A percentile compares a stretch with the other conserved stretches of the same genome.
These are phyloP conservation scores for Aspergillus pseudonomiae DNA, from an alignment of 2,329 filamentous ascomycete species.

Conservation along the genomic window DNA sequence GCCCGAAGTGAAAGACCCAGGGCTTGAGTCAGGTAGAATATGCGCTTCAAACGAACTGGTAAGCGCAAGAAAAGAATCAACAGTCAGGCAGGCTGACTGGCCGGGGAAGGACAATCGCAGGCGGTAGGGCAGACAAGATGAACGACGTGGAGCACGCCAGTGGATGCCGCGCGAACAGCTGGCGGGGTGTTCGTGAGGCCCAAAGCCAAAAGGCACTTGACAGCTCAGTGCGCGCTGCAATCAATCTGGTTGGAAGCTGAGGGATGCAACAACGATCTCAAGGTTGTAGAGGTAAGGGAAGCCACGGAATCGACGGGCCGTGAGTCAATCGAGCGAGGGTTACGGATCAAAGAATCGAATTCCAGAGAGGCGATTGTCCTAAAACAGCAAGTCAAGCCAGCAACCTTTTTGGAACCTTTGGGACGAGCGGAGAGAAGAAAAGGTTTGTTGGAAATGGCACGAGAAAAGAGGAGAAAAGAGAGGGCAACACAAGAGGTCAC, in stretches of 20 bases:
- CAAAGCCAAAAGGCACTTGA: constrained; percentile 16
- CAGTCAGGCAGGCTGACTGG: constrained; percentile 5
- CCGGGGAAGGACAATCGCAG: constrained; percentile 12
- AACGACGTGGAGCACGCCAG: constrained; percentile 28
- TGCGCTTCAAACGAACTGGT: constrained; percentile 14
- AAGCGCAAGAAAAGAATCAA: constrained; percentile 10
- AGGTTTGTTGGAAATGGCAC: background rate
- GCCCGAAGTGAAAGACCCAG: background rate
- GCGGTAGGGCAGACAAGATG: constrained; percentile 24
- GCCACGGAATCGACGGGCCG: background rate
- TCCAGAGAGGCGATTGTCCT: background rate
- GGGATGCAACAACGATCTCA: constrained; percentile 23
- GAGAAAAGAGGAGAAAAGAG: constrained; percentile 10
- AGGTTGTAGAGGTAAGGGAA: constrained; percentile 6
- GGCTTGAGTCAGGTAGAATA: background rate
- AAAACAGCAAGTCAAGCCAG: background rate
- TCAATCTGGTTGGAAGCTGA: constrained; percentile 25
- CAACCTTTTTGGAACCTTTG: background rate
- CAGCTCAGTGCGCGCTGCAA: constrained; percentile 23
- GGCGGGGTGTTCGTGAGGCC: constrained; percentile 18
- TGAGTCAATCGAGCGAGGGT: constrained; percentile 1
- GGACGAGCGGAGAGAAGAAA: background rate
- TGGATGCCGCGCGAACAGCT: constrained; percentile 20
- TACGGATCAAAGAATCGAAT: background rate
- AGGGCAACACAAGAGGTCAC: background rate